phyloP scores from a whole-genome alignment of 208 protist species.

The Leishmania arabica region DNA sequence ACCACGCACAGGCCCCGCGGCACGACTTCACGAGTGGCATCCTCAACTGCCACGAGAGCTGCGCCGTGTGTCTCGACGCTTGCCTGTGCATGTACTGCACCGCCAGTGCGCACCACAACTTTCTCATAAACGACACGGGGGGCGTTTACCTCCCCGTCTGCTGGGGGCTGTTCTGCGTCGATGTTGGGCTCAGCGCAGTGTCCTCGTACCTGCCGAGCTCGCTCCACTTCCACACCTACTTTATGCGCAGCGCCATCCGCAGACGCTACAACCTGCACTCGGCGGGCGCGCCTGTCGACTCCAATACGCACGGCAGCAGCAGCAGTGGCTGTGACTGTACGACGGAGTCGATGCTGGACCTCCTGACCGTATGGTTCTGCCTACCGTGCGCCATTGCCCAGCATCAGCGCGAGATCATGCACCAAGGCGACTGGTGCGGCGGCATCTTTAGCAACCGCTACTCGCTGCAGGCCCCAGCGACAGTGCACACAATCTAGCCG shows the following conservation, averaged over 20 bases:
- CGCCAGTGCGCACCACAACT: slow-evolving; percentile 22
- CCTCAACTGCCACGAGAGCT: slow-evolving; percentile 22
- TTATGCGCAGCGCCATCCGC: slow-evolving; percentile 23
- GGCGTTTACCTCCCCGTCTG: slow-evolving; percentile 26
- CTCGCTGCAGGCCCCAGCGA: slow-evolving; percentile 8
- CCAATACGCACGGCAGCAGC: background rate
- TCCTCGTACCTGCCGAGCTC: background rate
- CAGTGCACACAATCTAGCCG: slow-evolving; percentile 16
- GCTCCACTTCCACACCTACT: slow-evolving; percentile 14
- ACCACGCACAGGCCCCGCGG: background rate
- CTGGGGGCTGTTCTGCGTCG: slow-evolving; percentile 23
- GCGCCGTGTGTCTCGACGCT: slow-evolving; percentile 16
- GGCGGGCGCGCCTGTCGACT: background rate
- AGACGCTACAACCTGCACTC: slow-evolving; percentile 28
- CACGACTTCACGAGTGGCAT: slow-evolving; percentile 22
- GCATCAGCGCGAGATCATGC: slow-evolving; percentile 32
- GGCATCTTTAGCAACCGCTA: slow-evolving; percentile 23
- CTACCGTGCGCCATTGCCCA: slow-evolving; percentile 19
- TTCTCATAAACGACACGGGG: slow-evolving; percentile 12
- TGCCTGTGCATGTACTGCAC: slow-evolving; percentile 33
- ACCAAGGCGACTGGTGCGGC: slow-evolving; percentile 27
- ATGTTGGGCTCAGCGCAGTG: slow-evolving; percentile 12
- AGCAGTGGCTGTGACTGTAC: background rate
- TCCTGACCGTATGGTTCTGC: slow-evolving; percentile 6
- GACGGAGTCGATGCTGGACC: slow-evolving; percentile 13